Base-by-base conservation (phyloP, 179 eudicot genomes). In the Beta lomatogona region DNA sequence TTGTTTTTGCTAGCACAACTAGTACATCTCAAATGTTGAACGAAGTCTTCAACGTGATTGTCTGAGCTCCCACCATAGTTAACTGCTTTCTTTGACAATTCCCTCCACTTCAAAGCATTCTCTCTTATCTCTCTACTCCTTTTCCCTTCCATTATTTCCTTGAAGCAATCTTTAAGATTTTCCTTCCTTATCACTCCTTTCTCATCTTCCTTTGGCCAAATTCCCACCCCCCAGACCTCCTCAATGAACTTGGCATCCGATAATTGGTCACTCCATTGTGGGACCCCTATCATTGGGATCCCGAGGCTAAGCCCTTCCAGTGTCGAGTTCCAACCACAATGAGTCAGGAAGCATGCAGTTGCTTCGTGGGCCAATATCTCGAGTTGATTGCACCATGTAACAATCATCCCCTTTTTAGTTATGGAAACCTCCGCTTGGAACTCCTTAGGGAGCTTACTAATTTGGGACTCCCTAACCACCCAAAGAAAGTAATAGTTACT, bases 301-400 rank as follows among this genome's bases (percentile, higher is more conserved):
- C 92, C 91, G 0, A 86, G 77, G 78, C 87, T 80, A 3, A 90
- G 82, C 65, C 92, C 88, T 65, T 90, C 92, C 2, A 90, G 59
- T 0, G 92, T 88, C 44, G 92, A 90, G 85, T 89, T 89, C 92
- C 92, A 89, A 18, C 91, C 92, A 77, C 92, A 88, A 36, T 89
- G 92, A 18, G 91, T 88, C 70, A 86, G 84, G 9, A 90, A 90
- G 67, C 91, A 86, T 16, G 89, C 85, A 3, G 81, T 77, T 2
- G 91, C 83, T 13, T 50, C 54, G 64, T 89, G 92, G 14, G 86
- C 87, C 15, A 89, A 72, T 6, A 89, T 75, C 76, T 88, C 92
- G 1, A 88, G 84, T 60, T 89, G 92, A 78, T 86, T 83, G 73
- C 92, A 88, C 92, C 92, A 89, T 9, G 89, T 78, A 31, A 86